A percentile compares a stretch with the other conserved stretches of the same genome.
phyloP scores from a whole-genome alignment of 352 stramenopile genomes.

The Phytophthora tubulina region DNA sequence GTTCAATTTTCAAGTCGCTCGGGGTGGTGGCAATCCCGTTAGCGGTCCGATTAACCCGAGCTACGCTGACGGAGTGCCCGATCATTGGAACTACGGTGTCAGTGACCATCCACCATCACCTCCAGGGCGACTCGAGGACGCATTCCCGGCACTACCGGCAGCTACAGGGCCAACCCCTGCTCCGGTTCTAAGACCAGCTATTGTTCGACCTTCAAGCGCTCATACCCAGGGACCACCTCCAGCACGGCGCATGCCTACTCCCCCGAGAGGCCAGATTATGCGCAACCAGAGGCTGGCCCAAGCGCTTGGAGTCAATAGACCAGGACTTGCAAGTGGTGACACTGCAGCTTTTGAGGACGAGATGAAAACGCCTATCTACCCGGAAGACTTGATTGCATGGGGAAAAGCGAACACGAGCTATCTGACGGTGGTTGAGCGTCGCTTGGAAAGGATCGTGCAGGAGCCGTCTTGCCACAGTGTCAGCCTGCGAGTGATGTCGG shows the following conservation, averaged over 20 bases:
- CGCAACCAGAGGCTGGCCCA: conserved; percentile 78
- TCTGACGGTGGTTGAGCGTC: conserved; percentile 75
- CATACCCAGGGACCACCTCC: conserved; percentile 28
- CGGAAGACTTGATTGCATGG: conserved; percentile 72
- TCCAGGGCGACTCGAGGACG: conserved; percentile 52
- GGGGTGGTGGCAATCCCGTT: conserved; percentile 66
- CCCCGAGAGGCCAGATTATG: conserved; percentile 60
- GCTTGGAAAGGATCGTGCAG: conserved; percentile 76
- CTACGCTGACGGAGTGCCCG: conserved; percentile 53
- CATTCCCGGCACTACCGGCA: conserved; percentile 73
- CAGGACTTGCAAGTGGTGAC: conserved; percentile 44
- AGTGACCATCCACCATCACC: conserved; percentile 37
- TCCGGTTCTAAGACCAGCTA: conserved; percentile 54
- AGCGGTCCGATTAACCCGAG: conserved; percentile 34
- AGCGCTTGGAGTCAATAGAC: conserved; percentile 63
- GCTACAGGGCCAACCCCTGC: conserved; percentile 48
- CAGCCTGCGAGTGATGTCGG: conserved; percentile 76
- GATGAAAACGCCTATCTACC: conserved; percentile 77
- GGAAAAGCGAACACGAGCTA: conserved; percentile 78
- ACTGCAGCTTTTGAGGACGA: conserved; percentile 77
- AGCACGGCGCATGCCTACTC: conserved; percentile 32
- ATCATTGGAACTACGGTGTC: conserved; percentile 70
- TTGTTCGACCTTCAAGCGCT: conserved; percentile 41
- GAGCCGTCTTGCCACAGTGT: conserved; percentile 79
- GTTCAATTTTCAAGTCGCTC: conserved; percentile 81